phyloP scores from a whole-genome alignment of 2,329 filamentous ascomycete species.

The Neonectria sp. region DNA sequence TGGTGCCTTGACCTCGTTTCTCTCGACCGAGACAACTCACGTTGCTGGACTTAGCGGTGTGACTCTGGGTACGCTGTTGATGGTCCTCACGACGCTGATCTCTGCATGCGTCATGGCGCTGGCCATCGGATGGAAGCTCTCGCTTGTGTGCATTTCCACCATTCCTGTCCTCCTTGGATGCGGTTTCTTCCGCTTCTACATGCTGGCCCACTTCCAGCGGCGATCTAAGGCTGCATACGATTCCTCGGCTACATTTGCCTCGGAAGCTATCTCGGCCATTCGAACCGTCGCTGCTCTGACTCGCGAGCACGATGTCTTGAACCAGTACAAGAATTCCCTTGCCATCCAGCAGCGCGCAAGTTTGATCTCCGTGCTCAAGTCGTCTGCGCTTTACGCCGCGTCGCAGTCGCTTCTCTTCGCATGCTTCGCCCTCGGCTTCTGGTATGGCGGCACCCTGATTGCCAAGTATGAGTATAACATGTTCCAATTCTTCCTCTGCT shows the following conservation, averaged over 20 bases:
- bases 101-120: constrained; percentile 79
- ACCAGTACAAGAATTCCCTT: constrained; percentile 78
- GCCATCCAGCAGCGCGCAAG: constrained; percentile 77
- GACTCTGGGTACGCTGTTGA: constrained; percentile 88
- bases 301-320: constrained; percentile 85
- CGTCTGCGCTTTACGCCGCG: constrained; percentile 84
- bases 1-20: constrained; percentile 88
- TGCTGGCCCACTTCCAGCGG: constrained; percentile 83
- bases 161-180: constrained; percentile 84
- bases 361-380: constrained; percentile 81
- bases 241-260: constrained; percentile 87
- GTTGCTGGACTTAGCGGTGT: constrained; percentile 89
- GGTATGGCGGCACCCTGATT: constrained; percentile 88
- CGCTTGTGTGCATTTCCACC: constrained; percentile 84
- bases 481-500: constrained; percentile 94
- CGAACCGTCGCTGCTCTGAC: constrained; percentile 94
- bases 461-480: constrained; percentile 78
- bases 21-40: constrained; percentile 91
- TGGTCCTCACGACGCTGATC: constrained; percentile 84
- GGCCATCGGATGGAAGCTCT: constrained; percentile 90
- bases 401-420: constrained; percentile 89
- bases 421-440: constrained; percentile 90
- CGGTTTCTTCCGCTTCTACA: constrained; percentile 90
- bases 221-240: constrained; percentile 87
- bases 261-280: constrained; percentile 94